Conservation (phyloP, 371 early-diverging fungal species). For the Mucor indicus region DNA sequence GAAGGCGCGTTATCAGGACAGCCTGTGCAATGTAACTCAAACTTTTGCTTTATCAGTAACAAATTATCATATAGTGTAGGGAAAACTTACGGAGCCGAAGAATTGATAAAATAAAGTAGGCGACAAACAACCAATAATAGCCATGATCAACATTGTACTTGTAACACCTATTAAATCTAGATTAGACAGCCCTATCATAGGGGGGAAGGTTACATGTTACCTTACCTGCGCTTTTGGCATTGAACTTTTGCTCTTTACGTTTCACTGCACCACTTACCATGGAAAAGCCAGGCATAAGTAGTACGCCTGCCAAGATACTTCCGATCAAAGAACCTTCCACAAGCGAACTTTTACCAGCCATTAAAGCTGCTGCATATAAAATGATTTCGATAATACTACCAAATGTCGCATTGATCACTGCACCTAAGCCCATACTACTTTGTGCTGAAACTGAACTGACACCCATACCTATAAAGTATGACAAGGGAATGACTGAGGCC, state of each 20-base stretch:
- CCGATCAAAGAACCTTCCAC: conserved; percentile 94
- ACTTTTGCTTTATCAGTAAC: no score
- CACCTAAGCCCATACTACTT: conserved; percentile 88
- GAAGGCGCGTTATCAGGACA: conserved; percentile 39
- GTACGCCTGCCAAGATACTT: conserved; percentile 83
- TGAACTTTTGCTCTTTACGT: conserved; percentile 90
- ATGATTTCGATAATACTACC: conserved; percentile 95
- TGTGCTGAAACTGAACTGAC: conserved; percentile 95
- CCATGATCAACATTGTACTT: conserved; percentile 92
- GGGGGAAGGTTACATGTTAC: no score
- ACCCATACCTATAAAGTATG: conserved; percentile 96
- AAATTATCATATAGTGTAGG: conserved; percentile 1
- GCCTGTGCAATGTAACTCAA: conserved; percentile 55
- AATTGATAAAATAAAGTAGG: conserved; percentile 93
- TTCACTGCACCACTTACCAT: conserved; percentile 94
- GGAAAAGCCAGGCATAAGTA: conserved; percentile 89
- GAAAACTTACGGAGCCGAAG: conserved; percentile 68
- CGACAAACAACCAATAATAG: conserved; percentile 88
- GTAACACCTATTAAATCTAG: conserved; percentile 85
- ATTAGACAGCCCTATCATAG: no score
- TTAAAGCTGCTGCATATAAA: conserved; percentile 85
- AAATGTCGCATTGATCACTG: conserved; percentile 96
- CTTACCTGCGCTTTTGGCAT: conserved; percentile 86
- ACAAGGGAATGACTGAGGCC: conserved; percentile 84
- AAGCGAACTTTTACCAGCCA: conserved; percentile 81